Evolutionary conservation across 768 basidiomycete species (phyloP), one percentile per base, ranked within the genome.

Genomic region (Podaxis sp.): DNA sequence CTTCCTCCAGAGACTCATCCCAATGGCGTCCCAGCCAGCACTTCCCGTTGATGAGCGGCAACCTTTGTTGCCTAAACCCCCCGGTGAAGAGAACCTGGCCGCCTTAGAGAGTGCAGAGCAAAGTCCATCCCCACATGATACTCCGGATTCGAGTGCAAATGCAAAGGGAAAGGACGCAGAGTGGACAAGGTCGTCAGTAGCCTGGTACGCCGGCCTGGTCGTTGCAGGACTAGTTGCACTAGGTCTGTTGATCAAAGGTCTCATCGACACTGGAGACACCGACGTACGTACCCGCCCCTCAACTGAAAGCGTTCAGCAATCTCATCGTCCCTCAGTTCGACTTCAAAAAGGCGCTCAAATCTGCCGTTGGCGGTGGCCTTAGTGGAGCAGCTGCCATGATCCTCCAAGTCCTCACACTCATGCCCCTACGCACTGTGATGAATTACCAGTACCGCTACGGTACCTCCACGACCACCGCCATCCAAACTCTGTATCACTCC

Each of bases 381-480:
- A 93, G 90, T 65, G 95, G 95, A 50, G 92, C 93, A 14, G 89
- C 90, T 63, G 95, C 95, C 0, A 98, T 98, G 96, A 83, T 98
- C 3, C 77, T 98, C 4, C 96, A 98, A 70, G 96, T 98, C 16
- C 71, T 97, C 54, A 85, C 87, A 0, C 81, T 96, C 61, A 97
- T 97, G 89, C 94, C 93, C 4, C 73, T 96, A n/a, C 84, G 93
- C n/a, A 97, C 95, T 2, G 82, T 95, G 58, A 98, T 98, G 96
- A 98, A 98, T 78, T 97, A 91, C 70, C 93, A 95, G 75, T 94
- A 95, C 71, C 85, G 89, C 56, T 95, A 86, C 69, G 95, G 95
- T n/a, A 89, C 88, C 1, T 82, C 85, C 1, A 86, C 86, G 5
- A 85, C 84, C 0, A 73, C 80, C 40, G 88, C 91, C 11, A 82